Percentiles rank a stretch among this genome's conserved stretches.
Conservation (phyloP, 1,139 yeast species). For the Suhomyces bolitotheri region DNA sequence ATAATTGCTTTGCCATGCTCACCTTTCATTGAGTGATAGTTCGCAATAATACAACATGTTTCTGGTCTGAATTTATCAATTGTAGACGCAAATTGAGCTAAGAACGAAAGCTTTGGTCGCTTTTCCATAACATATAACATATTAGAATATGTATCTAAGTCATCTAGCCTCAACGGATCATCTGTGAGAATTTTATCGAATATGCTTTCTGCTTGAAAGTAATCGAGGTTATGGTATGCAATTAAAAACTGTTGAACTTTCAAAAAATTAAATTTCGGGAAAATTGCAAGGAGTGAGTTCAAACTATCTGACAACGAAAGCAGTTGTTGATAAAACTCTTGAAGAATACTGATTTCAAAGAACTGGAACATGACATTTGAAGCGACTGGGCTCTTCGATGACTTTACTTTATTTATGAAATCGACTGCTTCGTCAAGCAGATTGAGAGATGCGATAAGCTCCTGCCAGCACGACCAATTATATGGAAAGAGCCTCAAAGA, state of each 20-base stretch:
- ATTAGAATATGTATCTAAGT: slow-evolving; percentile 88
- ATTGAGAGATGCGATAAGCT: slow-evolving; percentile 64
- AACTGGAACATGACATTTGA: slow-evolving; percentile 59
- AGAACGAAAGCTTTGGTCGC: slow-evolving; percentile 74
- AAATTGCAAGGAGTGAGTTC: slow-evolving; percentile 45
- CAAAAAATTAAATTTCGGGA: slow-evolving; percentile 74
- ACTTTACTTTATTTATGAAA: slow-evolving; percentile 42
- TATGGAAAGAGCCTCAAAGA: slow-evolving; percentile 70
- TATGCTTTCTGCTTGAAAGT: slow-evolving; percentile 71
- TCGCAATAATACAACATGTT: slow-evolving; percentile 92
- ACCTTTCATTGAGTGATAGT: slow-evolving; percentile 86
- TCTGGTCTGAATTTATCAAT: slow-evolving; percentile 91
- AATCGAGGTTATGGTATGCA: slow-evolving; percentile 78
- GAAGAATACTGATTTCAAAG: slow-evolving; percentile 69
- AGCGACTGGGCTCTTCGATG: slow-evolving; percentile 23
- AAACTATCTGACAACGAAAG: slow-evolving; percentile 51
- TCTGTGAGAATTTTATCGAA: slow-evolving; percentile 71
- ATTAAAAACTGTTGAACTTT: slow-evolving; percentile 80
- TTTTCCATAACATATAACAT: slow-evolving; percentile 94
- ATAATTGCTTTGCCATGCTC: slow-evolving; percentile 94
- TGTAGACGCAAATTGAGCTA: slow-evolving; percentile 82
- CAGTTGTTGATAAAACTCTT: slow-evolving; percentile 77
- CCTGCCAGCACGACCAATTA: slow-evolving; percentile 96
- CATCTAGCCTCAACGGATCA: slow-evolving; percentile 91
- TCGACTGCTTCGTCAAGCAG: slow-evolving; percentile 62